Base-by-base conservation (phyloP, 176 grass and related monocot genomes). In the Juncus effusus region DNA sequence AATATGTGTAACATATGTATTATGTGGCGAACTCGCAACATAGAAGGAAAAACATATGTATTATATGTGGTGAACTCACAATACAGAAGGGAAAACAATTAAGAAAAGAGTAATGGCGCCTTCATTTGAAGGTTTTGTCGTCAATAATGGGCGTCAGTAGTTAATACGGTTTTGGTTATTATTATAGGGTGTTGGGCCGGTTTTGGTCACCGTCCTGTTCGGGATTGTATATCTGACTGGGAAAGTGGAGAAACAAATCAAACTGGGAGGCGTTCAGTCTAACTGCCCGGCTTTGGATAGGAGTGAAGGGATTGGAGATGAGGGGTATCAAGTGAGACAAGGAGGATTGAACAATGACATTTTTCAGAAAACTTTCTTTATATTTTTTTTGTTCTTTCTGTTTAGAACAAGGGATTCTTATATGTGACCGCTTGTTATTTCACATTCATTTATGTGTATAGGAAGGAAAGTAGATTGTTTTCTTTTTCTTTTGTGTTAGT, bases 61-160 rank as follows among this genome's bases (percentile, higher is more conserved):
- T 28, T 28, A 28, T 28, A 28, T 28, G 19, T 28, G 19, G 19
- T 28, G 19, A 28, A 28, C 19, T 28, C 19, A 28, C 19, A 28
- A 28, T 13, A 91, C 79, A 76, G 69, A 73, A 79, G 92, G 87
- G 74, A 91, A 76, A 74, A 88, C 76, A 42, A 71, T 49, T 50
- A 91, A 78, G 66, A 85, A 80, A 59, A 83, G 36, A 69, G 58
- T 88, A 14, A 76, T 65, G 1, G 70, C 72, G 13, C 70, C 74
- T 16, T 74, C 70, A 50, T 69, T 78, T 8, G 59, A 66, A 47
- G 69, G 28, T 40, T 78, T 73, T 51, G 72, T 84, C 13, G 38
- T 84, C 79, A 1, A 28, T 91, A 14, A 78, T 81, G 0, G 80
- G 79, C n/a, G 58, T 88, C 36, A 84, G 74, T 36, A 28, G 19